Percentiles rank a stretch among this genome's conserved stretches.
Conservation (phyloP, 768 basidiomycete species). For the Mycena chlorophos region DNA sequence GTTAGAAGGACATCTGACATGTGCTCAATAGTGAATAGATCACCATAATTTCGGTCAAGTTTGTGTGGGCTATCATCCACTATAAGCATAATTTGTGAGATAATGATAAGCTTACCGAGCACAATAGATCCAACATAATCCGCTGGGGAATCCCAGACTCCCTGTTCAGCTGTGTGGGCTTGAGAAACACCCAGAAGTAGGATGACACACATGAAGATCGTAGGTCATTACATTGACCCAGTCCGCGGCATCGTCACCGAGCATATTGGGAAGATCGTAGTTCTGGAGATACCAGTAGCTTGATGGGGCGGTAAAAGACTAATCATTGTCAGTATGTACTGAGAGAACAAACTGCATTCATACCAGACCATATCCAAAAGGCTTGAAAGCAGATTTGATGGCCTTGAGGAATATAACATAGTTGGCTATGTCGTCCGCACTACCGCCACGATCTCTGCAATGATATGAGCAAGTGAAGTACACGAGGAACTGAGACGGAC, state of each 20-base stretch:
- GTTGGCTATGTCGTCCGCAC: not conserved
- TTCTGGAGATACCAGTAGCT: constrained; percentile 11
- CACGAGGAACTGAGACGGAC: too few species aligned
- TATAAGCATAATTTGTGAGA: too few species aligned
- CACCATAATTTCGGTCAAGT: not conserved
- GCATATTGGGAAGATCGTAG: not conserved
- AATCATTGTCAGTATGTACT: too few species aligned
- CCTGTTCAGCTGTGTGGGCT: too few species aligned
- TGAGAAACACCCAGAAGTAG: too few species aligned
- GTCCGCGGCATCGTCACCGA: not conserved
- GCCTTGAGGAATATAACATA: constrained; percentile 3
- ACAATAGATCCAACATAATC: too few species aligned
- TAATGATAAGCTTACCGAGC: too few species aligned
- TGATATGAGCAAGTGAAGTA: too few species aligned
- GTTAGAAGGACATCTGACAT: too few species aligned
- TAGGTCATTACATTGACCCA: constrained; percentile 1
- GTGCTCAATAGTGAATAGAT: too few species aligned
- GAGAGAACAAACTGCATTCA: too few species aligned
- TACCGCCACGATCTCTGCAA: not conserved
- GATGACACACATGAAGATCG: not conserved
- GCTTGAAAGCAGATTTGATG: constrained; percentile 1
- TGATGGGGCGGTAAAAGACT: constrained; percentile 7
- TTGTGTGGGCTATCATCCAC: not conserved
- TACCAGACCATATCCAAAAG: not conserved
- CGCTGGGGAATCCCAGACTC: too few species aligned